Evolutionary conservation across 352 stramenopile species (phyloP), one percentile per base, ranked within the genome.

Genomic region (Globisporangium nunn): DNA sequence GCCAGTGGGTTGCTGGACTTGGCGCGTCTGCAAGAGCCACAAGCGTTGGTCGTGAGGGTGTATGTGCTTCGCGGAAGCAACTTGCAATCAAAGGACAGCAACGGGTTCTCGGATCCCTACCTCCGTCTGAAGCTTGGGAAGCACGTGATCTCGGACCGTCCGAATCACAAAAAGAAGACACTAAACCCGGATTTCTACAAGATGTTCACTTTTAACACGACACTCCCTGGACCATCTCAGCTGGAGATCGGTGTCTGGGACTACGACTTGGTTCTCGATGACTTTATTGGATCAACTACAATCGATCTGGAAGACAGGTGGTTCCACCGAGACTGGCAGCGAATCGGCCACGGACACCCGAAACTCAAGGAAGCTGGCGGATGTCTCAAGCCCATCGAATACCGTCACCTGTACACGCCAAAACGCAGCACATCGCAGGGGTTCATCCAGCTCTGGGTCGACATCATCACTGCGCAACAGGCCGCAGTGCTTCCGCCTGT

Each of bases 291-390:
- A 3, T 77, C 78, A 2, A 97, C 91, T 0, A 88, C 78, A 0
- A 96, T 98, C 55, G 92, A 97, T 48, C 66, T 98, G 4, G 92
- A 98, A 61, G 92, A 98, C 41, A 73, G 92, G 23, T 97, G 91
- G 92, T 97, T 97, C 61, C 84, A 96, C 58, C 70, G 74, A 6
- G 75, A 87, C 18, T 96, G 88, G 87, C 85, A 96, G 33, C 64
- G 71, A 14, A 69, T 88, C 59, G 63, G 78, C 15, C 52, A 68
- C 5, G 52, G 52, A 44, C 56, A 77, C 4, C 50, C 49, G 15
- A 67, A 63, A 8, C 35, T 82, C 6, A 30, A 62, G 1, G 51
- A 59, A 1, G 63, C 51, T 0, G 56, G 61, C 1, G 60, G 62
- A 0, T 72, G 61, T 2, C 64, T 87, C 37, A 96, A 97, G 67